Percentiles rank a stretch among this genome's conserved stretches.
These are phyloP conservation scores for Effrenium voratum DNA, from an alignment of 73 alveolate species.

Conservation along the genomic window DNA sequence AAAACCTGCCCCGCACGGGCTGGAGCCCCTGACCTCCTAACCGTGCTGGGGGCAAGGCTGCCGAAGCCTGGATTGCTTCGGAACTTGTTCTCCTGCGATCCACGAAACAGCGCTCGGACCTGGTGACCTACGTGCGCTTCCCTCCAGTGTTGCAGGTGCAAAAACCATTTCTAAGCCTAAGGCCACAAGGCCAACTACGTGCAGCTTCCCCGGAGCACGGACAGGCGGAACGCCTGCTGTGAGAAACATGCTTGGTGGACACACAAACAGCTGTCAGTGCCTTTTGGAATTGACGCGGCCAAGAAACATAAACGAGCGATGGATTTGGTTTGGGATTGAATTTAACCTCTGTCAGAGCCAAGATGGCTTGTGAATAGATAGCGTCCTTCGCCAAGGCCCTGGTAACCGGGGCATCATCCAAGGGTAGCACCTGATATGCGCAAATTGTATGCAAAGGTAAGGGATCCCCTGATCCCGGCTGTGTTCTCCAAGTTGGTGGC, in stretches of 20 bases:
- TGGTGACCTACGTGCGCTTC: too few relatives aligned
- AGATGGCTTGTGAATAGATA: neutral
- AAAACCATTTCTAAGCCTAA: neutral
- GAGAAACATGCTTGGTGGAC: neutral
- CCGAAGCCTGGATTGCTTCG: constrained; percentile 85
- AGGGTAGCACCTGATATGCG: constrained; percentile 50
- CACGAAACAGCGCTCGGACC: too few relatives aligned
- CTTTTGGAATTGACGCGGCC: too few relatives aligned
- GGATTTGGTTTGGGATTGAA: neutral
- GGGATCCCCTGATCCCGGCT: too few relatives aligned
- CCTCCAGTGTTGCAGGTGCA: neutral
- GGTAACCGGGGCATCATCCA: constrained; percentile 87
- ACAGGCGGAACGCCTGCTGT: neutral
- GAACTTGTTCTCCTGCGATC: constrained; percentile 64
- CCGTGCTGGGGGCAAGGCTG: too few relatives aligned
- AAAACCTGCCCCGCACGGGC: too few relatives aligned
- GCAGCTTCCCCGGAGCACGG: neutral
- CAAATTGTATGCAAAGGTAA: too few relatives aligned
- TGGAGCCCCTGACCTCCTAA: too few relatives aligned
- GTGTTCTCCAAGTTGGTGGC: too few relatives aligned
- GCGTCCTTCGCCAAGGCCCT: constrained; percentile 79
- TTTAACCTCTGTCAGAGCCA: neutral
- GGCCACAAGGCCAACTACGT: neutral
- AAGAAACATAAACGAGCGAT: too few relatives aligned
- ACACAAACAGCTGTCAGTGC: too few relatives aligned